Percentiles rank a stretch among this genome's conserved stretches.
Evolutionary conservation across 192 early-diverging fungal genomes (phyloP).

Genomic region (Pilobolus umbonatus): DNA sequence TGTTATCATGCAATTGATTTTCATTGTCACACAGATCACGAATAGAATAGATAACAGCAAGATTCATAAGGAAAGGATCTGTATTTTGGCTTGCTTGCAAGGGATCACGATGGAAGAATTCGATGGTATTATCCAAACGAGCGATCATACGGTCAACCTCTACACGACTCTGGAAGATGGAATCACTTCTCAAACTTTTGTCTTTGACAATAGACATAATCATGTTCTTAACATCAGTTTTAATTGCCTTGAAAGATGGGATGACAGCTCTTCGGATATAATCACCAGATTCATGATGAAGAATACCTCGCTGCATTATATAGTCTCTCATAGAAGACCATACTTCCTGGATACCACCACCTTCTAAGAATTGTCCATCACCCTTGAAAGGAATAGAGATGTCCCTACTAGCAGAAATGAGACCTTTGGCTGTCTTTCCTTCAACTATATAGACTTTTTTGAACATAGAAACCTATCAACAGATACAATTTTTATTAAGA

Average conservation of each 20-base stretch:
- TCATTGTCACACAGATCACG: constrained; percentile 22
- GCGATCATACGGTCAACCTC: constrained; percentile 12
- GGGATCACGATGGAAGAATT: constrained; percentile 3
- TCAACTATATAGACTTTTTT: constrained; percentile 24
- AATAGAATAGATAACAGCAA: constrained; percentile 15
- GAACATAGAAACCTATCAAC: constrained; percentile 21
- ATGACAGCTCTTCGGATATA: constrained; percentile 18
- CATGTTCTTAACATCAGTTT: constrained; percentile 23
- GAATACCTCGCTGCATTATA: constrained; percentile 14
- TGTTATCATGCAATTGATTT: constrained; percentile 28
- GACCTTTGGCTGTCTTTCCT: constrained; percentile 9
- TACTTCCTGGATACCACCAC: constrained; percentile 29
- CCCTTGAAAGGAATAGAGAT: constrained; percentile 16
- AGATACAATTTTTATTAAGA: not conserved
- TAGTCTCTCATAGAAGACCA: constrained; percentile 24
- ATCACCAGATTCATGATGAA: constrained; percentile 20
- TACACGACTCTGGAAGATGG: constrained; percentile 18
- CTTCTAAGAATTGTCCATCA: constrained; percentile 18
- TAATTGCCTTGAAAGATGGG: constrained; percentile 16
- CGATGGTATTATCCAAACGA: constrained; percentile 13
- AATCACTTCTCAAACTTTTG: constrained; percentile 9
- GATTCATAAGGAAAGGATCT: constrained; percentile 24
- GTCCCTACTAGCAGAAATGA: constrained; percentile 2
- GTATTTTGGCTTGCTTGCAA: not conserved
- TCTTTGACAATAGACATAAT: constrained; percentile 12